Evolutionary conservation across 257 asterid genomes (phyloP).

Genomic region (Paraleonurus japonicus): DNA sequence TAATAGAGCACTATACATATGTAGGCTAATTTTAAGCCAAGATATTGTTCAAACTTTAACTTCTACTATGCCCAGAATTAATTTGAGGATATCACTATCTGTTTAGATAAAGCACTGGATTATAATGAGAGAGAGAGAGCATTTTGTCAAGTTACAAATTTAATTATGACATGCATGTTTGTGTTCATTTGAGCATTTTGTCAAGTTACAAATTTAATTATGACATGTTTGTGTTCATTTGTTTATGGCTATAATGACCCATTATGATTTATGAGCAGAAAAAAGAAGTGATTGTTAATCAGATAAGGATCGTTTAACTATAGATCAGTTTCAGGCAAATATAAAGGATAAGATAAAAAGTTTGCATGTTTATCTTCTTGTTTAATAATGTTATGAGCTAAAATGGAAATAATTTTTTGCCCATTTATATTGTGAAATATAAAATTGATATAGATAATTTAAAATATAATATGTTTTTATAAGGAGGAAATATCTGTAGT

Average conservation of each 20-base stretch:
- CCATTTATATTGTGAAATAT: not conserved
- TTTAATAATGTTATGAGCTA: not conserved
- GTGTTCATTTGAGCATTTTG: not conserved
- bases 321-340: not conserved
- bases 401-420: not conserved
- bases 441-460: not conserved
- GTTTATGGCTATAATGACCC: slow-evolving; percentile 22
- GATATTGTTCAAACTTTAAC: slow-evolving; percentile 22
- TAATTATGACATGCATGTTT: slow-evolving; percentile 9
- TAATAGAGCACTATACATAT: slow-evolving; percentile 14
- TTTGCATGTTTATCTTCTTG: slow-evolving; percentile 22
- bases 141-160: not conserved
- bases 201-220: not conserved
- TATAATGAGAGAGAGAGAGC: not conserved
- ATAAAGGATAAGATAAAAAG: slow-evolving; percentile 1
- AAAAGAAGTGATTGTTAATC: slow-evolving; percentile 7
- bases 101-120: slow-evolving; percentile 27
- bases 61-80: slow-evolving; percentile 16
- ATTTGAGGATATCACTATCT: slow-evolving; percentile 24
- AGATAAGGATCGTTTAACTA: slow-evolving; percentile 36
- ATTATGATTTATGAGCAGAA: slow-evolving; percentile 23
- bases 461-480: no score
- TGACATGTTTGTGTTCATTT: slow-evolving; percentile 1
- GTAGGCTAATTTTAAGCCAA: slow-evolving; percentile 9
- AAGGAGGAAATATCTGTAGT: no score